phyloP scores from a whole-genome alignment of 805 yeast genomes.

The Brettanomyces anomalus region DNA sequence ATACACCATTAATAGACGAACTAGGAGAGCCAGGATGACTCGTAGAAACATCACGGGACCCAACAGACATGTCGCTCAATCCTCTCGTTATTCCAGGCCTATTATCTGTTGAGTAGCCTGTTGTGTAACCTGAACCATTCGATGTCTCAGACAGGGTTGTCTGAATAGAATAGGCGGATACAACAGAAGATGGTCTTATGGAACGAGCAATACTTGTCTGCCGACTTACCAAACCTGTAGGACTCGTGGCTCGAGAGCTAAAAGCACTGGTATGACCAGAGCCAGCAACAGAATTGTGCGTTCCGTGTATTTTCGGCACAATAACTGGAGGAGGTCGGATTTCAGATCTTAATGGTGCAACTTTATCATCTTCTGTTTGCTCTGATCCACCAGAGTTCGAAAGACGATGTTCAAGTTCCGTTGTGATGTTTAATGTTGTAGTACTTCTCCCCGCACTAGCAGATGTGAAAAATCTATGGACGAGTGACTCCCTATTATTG shows the following conservation, averaged over 20 bases:
- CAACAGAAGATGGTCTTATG: conserved; percentile 40
- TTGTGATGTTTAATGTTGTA: too few species aligned
- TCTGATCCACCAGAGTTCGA: too few species aligned
- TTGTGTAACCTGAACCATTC: conserved; percentile 30
- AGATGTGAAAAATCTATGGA: too few species aligned
- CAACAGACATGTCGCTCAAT: conserved; percentile 25
- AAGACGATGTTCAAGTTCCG: too few species aligned
- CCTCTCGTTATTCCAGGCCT: conserved; percentile 23
- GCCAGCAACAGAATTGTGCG: neutral
- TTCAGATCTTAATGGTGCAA: too few species aligned
- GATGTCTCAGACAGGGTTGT: conserved; percentile 46
- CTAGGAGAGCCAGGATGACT: conserved; percentile 26
- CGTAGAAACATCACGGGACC: conserved; percentile 11
- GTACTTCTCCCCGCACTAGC: too few species aligned
- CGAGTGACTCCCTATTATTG: too few species aligned
- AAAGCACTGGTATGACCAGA: neutral
- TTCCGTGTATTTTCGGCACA: too few species aligned
- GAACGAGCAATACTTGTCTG: conserved; percentile 4
- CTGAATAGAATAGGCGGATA: conserved; percentile 41
- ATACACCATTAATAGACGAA: conserved; percentile 25
- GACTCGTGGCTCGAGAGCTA: too few species aligned
- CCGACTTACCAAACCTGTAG: neutral
- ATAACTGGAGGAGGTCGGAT: too few species aligned
- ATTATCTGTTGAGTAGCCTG: conserved; percentile 28
- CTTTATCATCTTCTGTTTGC: too few species aligned